These are phyloP conservation scores for Somion occarium DNA, from an alignment of 1,284 basidiomycete genomes.

Conservation along the genomic window DNA sequence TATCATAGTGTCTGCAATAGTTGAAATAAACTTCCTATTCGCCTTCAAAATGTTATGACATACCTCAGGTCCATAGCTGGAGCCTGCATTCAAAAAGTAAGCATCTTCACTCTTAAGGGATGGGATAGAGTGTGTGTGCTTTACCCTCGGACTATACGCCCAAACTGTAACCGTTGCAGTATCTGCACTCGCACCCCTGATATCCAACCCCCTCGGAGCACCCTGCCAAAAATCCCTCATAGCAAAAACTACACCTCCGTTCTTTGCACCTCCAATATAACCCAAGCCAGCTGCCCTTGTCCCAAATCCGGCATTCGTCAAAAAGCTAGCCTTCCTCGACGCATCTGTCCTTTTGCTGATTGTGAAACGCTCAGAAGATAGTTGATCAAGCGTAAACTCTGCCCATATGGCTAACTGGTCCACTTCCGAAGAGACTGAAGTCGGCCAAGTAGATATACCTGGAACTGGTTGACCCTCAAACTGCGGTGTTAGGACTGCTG, in stretches of 20 bases:
- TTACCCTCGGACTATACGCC: conserved; percentile 36
- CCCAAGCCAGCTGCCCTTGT: conserved; percentile 33
- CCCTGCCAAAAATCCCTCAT: conserved; percentile 39
- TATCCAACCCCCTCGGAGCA: conserved; percentile 34
- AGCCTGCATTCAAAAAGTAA: conserved; percentile 22
- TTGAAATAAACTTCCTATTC: background rate
- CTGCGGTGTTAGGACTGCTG: conserved; percentile 34
- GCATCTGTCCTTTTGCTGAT: conserved; percentile 34
- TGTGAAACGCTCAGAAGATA: conserved; percentile 28
- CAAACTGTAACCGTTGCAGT: conserved; percentile 33
- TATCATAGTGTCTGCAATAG: conserved; percentile 30
- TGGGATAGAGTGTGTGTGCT: background rate
- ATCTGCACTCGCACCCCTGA: conserved; percentile 31
- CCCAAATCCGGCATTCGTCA: conserved; percentile 34
- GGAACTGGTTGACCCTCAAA: conserved; percentile 35
- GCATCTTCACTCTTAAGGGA: background rate
- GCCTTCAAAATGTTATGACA: background rate
- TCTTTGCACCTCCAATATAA: conserved; percentile 36
- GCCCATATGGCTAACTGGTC: conserved; percentile 32
- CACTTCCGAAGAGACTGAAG: conserved; percentile 30
- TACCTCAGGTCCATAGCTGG: conserved; percentile 35
- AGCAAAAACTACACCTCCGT: conserved; percentile 35
- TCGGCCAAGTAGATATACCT: conserved; percentile 34
- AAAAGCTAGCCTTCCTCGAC: conserved; percentile 26
- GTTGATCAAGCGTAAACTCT: conserved; percentile 36